These are phyloP conservation scores for Blastobotrys chiropterorum DNA, from an alignment of 805 yeast genomes.

Conservation along the genomic window DNA sequence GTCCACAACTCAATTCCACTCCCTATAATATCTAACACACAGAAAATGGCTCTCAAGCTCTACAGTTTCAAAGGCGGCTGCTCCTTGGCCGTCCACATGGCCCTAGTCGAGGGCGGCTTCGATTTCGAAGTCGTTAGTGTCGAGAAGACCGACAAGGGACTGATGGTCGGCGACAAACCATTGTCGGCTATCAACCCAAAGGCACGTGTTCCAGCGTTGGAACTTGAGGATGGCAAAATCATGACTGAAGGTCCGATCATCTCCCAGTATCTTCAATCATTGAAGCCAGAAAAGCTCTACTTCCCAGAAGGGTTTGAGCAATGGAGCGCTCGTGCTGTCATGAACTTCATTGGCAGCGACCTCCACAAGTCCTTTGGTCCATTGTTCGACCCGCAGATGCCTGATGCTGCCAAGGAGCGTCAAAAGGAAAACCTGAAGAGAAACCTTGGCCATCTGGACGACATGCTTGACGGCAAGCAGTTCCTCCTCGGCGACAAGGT, in stretches of 20 bases:
- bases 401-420: background rate
- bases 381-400: background rate
- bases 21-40: too few relatives aligned
- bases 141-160: slow-evolving; percentile 1
- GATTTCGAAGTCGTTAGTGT: slow-evolving; percentile 5
- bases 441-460: background rate
- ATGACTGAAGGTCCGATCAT: slow-evolving; percentile 13
- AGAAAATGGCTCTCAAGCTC: background rate
- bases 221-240: slow-evolving; percentile 11
- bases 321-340: background rate
- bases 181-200: slow-evolving; percentile 9
- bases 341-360: background rate
- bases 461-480: background rate
- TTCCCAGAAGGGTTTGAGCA: background rate
- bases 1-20: too few relatives aligned
- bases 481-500: slow-evolving; percentile 10
- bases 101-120: slow-evolving; percentile 9
- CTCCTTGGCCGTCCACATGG: slow-evolving; percentile 10
- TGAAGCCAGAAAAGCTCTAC: slow-evolving; percentile 6
- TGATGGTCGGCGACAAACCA: slow-evolving; percentile 5
- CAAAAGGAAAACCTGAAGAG: background rate
- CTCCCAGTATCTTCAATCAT: slow-evolving; percentile 6
- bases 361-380: background rate
- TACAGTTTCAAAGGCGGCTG: slow-evolving; percentile 5
- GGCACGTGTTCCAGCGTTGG: slow-evolving; percentile 15